phyloP scores from a whole-genome alignment of 2,329 filamentous ascomycete genomes.

The Ilyonectria mors-panacis region DNA sequence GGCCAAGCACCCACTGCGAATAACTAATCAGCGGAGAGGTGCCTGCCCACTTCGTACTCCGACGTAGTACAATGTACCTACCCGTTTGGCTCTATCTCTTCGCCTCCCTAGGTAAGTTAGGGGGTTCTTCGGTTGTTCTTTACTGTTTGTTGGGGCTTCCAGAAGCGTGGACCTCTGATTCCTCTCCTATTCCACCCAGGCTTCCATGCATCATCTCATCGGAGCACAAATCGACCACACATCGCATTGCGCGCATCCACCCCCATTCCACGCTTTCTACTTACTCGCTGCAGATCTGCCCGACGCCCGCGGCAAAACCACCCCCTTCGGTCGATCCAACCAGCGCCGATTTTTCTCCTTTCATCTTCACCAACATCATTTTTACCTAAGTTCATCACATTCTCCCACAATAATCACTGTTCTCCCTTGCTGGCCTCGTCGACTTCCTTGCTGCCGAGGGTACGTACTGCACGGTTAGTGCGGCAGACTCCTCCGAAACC shows the following conservation, averaged over 20 bases:
- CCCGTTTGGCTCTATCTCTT: not conserved
- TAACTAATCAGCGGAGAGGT: constrained; percentile 2
- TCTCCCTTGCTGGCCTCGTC: not conserved
- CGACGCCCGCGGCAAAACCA: not conserved
- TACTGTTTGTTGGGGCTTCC: constrained; percentile 17
- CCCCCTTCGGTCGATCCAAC: not conserved
- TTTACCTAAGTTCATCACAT: constrained; percentile 2
- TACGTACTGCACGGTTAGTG: constrained; percentile 13
- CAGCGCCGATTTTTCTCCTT: not conserved
- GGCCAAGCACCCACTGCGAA: constrained; percentile 5
- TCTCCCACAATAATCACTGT: not conserved
- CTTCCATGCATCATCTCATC: constrained; percentile 27
- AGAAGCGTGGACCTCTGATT: constrained; percentile 24
- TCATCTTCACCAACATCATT: not conserved
- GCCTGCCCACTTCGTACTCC: not conserved
- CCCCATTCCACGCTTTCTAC: not conserved
- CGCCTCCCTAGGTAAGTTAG: constrained; percentile 4
- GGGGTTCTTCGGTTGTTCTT: constrained; percentile 1
- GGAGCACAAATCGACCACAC: constrained; percentile 7
- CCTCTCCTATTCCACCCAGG: constrained; percentile 22
- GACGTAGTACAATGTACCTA: not conserved
- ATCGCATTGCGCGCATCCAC: constrained; percentile 12
- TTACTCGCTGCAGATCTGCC: not conserved
- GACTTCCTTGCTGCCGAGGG: not conserved
- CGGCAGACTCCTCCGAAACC: constrained; percentile 1